These are phyloP conservation scores for Pistacia integerrima DNA, from an alignment of 345 rosid genomes.

Conservation along the genomic window DNA sequence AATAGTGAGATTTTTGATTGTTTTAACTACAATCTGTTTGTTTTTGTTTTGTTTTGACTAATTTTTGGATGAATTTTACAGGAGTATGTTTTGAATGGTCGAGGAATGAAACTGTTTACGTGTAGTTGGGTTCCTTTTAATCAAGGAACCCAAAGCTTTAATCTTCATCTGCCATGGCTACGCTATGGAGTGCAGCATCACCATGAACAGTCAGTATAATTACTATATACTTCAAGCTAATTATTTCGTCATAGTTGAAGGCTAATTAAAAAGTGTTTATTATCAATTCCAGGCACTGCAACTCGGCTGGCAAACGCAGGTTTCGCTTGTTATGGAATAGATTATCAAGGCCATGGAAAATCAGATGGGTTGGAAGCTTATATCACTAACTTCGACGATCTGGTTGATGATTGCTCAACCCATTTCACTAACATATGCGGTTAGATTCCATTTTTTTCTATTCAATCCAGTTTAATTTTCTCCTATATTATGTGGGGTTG, in stretches of 20 bases:
- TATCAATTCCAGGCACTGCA: conserved; percentile 62
- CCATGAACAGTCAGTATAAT: conserved; percentile 66
- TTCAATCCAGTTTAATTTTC: background rate
- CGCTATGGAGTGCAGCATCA: conserved; percentile 91
- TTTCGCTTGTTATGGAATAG: conserved; percentile 71
- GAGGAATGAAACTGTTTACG: conserved; percentile 73
- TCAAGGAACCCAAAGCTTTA: conserved; percentile 63
- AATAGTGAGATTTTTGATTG: background rate
- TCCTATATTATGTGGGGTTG: background rate
- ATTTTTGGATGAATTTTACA: conserved; percentile 17
- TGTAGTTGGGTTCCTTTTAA: conserved; percentile 69
- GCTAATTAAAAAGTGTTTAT: background rate
- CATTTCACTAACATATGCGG: conserved; percentile 64
- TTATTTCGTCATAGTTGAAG: no score
- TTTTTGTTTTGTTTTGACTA: background rate
- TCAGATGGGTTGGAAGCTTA: conserved; percentile 63
- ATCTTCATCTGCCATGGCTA: conserved; percentile 90
- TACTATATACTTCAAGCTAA: no score
- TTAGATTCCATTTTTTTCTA: conserved; percentile 11
- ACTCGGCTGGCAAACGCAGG: conserved; percentile 66
- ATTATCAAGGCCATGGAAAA: conserved; percentile 92
- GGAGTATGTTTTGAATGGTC: conserved; percentile 58
- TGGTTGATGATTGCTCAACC: conserved; percentile 62
- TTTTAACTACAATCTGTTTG: background rate
- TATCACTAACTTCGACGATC: conserved; percentile 46